phyloP scores from a whole-genome alignment of 202 grass and related monocot genomes.

The Schoenoplectus tabernaemontani region DNA sequence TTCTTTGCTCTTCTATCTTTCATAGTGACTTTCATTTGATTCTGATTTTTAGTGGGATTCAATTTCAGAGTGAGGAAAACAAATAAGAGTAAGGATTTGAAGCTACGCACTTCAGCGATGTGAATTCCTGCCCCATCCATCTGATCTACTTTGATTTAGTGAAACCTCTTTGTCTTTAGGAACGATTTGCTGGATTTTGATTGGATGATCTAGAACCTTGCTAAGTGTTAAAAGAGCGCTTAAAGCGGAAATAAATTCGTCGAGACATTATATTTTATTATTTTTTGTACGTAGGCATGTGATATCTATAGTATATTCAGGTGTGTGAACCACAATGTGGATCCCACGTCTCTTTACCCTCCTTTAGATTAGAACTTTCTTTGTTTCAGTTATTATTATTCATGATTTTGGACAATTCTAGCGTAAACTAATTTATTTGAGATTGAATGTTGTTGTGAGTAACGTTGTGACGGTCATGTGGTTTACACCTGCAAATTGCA shows the following conservation, averaged over 20 bases:
- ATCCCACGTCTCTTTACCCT: background rate
- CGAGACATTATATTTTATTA: background rate
- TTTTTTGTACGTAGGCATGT: conserved; percentile 11
- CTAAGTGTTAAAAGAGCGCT: background rate
- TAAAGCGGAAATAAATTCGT: background rate
- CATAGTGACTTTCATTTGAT: too few species aligned
- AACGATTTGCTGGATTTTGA: background rate
- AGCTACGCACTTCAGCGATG: too few species aligned
- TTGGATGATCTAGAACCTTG: background rate
- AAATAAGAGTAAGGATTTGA: too few species aligned
- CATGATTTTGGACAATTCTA: too few species aligned
- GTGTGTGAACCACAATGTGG: conserved; percentile 12
- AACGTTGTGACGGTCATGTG: background rate
- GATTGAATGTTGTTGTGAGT: too few species aligned
- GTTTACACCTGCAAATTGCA: background rate
- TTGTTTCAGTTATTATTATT: background rate
- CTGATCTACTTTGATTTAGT: background rate
- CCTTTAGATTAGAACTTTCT: background rate
- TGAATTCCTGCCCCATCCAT: background rate
- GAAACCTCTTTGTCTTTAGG: background rate
- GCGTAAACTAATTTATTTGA: too few species aligned
- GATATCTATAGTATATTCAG: conserved; percentile 13
- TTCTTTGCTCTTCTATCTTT: too few species aligned
- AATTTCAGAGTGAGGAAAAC: too few species aligned
- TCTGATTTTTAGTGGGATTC: too few species aligned